phyloP scores from a whole-genome alignment of 108 stramenopile genomes.

The Stephanodiscus triporus region DNA sequence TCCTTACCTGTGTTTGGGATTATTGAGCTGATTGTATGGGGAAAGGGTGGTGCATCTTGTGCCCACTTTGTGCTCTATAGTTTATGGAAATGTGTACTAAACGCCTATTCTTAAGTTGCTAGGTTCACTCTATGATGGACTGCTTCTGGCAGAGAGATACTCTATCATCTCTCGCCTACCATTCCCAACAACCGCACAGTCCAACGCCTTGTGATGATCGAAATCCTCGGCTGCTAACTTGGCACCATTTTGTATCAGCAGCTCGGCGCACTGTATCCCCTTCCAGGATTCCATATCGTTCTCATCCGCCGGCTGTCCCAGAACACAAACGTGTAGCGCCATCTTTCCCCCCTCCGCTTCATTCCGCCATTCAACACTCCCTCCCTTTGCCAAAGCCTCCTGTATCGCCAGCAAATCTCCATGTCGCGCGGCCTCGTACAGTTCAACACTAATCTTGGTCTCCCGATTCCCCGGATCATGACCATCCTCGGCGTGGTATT shows the following conservation, averaged over 20 bases:
- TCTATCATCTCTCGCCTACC: slow-evolving; percentile 77
- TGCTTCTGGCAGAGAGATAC: slow-evolving; percentile 61
- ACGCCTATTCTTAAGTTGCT: slow-evolving; percentile 12
- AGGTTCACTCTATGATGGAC: slow-evolving; percentile 4
- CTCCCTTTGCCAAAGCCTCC: slow-evolving; percentile 78
- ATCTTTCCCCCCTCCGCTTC: slow-evolving; percentile 60
- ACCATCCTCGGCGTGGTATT: slow-evolving; percentile 60
- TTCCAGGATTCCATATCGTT: slow-evolving; percentile 51
- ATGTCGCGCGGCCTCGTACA: slow-evolving; percentile 67
- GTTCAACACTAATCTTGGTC: slow-evolving; percentile 61
- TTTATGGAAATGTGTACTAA: background rate
- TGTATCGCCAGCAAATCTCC: slow-evolving; percentile 65
- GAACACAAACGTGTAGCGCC: slow-evolving; percentile 66
- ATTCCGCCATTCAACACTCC: slow-evolving; percentile 75
- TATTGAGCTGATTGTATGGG: background rate
- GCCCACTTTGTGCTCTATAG: background rate
- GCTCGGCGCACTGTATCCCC: slow-evolving; percentile 79
- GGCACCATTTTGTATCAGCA: slow-evolving; percentile 80
- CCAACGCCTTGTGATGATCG: slow-evolving; percentile 66
- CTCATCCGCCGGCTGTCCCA: slow-evolving; percentile 46
- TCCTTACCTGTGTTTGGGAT: background rate
- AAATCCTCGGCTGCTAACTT: slow-evolving; percentile 67
- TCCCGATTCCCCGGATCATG: slow-evolving; percentile 58
- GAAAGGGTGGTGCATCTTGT: background rate
- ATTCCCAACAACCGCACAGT: slow-evolving; percentile 67